A percentile compares a stretch with the other conserved stretches of the same genome.
Evolutionary conservation across 148 eudicot genomes (phyloP).

Genomic region (Limonium bicolor): DNA sequence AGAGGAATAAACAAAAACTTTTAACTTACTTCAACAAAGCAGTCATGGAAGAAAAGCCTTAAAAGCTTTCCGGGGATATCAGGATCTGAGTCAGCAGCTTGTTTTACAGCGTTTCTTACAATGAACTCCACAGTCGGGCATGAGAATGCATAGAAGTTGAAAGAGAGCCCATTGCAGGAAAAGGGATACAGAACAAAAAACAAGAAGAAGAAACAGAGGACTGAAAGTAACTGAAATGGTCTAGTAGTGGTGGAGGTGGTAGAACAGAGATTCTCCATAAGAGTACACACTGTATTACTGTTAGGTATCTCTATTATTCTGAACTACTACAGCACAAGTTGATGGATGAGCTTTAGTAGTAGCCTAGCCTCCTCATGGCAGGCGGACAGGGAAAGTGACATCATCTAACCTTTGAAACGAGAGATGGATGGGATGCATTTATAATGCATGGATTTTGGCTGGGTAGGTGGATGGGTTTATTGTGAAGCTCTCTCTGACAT

Average conservation of each 20-base stretch:
- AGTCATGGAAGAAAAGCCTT: slow-evolving; percentile 59
- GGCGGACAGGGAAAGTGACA: not conserved
- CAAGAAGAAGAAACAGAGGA: not conserved
- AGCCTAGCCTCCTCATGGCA: too few relatives aligned
- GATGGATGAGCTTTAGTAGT: too few relatives aligned
- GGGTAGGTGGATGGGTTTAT: not conserved
- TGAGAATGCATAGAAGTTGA: slow-evolving; percentile 34
- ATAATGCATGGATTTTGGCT: not conserved
- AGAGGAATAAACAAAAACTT: not conserved
- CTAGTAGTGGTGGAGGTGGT: too few relatives aligned
- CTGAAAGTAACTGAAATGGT: too few relatives aligned
- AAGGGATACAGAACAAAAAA: not conserved
- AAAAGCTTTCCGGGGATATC: slow-evolving; percentile 49
- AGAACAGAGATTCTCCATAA: not conserved
- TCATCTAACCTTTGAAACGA: not conserved
- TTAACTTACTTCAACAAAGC: slow-evolving; percentile 48
- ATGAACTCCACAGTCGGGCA: slow-evolving; percentile 46
- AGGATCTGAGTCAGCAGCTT: slow-evolving; percentile 39
- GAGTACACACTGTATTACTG: not conserved
- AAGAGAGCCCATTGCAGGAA: slow-evolving; percentile 9
- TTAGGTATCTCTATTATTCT: not conserved
- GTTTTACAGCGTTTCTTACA: slow-evolving; percentile 44
- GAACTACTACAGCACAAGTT: not conserved
- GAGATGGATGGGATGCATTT: not conserved
- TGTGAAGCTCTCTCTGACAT: not conserved